phyloP scores from a whole-genome alignment of 495 filamentous ascomycete genomes.

The Aspergillus indologenus region DNA sequence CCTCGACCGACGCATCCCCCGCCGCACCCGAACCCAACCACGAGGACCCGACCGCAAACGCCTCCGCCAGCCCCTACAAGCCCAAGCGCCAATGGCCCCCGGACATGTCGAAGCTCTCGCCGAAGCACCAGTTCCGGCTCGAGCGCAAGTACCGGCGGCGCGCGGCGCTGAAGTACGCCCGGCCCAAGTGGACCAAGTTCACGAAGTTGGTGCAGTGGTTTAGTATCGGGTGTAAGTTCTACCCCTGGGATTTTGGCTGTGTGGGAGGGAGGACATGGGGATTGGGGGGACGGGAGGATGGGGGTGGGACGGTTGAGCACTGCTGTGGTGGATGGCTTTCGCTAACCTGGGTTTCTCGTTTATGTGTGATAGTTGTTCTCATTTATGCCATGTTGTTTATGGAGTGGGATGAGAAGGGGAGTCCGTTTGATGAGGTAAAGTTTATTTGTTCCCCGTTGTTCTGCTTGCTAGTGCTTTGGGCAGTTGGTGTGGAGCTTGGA shows the following conservation, averaged over 20 bases:
- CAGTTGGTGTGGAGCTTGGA: not conserved
- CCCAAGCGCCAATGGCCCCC: conserved; percentile 92
- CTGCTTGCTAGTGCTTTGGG: not conserved
- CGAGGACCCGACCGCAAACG: conserved; percentile 15
- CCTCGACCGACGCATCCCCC: conserved; percentile 3
- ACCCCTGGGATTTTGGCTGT: conserved; percentile 14
- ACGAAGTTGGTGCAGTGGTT: conserved; percentile 68
- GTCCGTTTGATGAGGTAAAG: conserved; percentile 57
- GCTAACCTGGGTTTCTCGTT: not conserved
- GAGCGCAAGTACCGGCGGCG: conserved; percentile 65
- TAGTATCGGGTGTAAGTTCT: conserved; percentile 58
- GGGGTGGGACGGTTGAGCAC: not conserved
- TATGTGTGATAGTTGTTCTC: conserved; percentile 57
- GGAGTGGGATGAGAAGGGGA: conserved; percentile 64
- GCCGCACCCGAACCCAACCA: not conserved
- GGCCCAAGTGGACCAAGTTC: conserved; percentile 71
- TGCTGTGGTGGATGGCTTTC: not conserved
- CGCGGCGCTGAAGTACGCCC: conserved; percentile 65
- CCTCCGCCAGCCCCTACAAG: conserved; percentile 58
- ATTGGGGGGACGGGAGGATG: not conserved
- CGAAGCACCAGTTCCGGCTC: conserved; percentile 76
- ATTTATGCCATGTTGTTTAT: conserved; percentile 75
- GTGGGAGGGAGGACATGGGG: conserved; percentile 49
- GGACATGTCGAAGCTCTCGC: conserved; percentile 75
- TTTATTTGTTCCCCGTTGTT: not conserved